phyloP scores from a whole-genome alignment of 805 yeast genomes.

The Candida sphagnicola region DNA sequence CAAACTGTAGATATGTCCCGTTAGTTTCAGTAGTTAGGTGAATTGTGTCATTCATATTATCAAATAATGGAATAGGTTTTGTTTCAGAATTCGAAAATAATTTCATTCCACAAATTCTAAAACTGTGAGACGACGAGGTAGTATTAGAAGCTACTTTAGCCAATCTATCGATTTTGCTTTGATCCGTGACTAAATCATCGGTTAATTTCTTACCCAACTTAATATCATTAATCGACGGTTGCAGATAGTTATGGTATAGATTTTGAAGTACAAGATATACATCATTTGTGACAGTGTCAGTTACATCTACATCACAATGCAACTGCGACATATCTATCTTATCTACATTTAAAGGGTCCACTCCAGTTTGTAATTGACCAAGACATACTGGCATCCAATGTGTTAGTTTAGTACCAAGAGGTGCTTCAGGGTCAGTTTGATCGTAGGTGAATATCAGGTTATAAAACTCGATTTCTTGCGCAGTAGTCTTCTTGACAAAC shows the following conservation, averaged over 20 bases:
- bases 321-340: neutral
- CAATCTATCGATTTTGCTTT: constrained; percentile 62
- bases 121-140: constrained; percentile 74
- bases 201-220: constrained; percentile 72
- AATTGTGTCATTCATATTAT: constrained; percentile 15
- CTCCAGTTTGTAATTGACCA: constrained; percentile 55
- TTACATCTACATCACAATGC: neutral
- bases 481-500: constrained; percentile 64
- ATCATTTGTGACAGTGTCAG: neutral
- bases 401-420: constrained; percentile 28
- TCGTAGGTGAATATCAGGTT: constrained; percentile 12
- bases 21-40: constrained; percentile 13
- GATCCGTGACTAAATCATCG: constrained; percentile 51
- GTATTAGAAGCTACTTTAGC: constrained; percentile 61
- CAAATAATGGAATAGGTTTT: constrained; percentile 10
- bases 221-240: constrained; percentile 77
- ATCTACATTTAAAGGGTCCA: constrained; percentile 6
- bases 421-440: constrained; percentile 17
- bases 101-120: constrained; percentile 89
- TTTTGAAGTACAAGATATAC: constrained; percentile 70
- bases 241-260: constrained; percentile 51
- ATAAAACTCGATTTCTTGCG: constrained; percentile 77
- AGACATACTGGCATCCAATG: constrained; percentile 64
- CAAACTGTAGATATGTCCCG: constrained; percentile 46
- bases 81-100: constrained; percentile 24